A percentile compares a stretch with the other conserved stretches of the same genome.
phyloP scores from a whole-genome alignment of 1,284 basidiomycete species.

The Amylostereum chailletii region DNA sequence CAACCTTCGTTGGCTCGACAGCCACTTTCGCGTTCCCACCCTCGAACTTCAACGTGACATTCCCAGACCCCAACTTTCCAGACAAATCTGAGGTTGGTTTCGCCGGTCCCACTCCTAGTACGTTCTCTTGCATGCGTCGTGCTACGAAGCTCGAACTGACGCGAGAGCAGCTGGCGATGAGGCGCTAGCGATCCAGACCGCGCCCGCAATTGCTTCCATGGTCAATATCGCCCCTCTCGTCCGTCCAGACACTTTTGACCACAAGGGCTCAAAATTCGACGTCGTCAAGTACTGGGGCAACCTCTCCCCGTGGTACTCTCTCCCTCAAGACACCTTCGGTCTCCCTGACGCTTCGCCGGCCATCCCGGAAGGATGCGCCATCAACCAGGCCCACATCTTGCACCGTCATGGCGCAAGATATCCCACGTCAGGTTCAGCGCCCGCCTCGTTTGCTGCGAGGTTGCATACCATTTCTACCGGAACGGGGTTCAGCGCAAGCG shows the following conservation, averaged over 20 bases:
- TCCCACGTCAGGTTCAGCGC: constrained; percentile 30
- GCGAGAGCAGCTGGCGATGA: constrained; percentile 15
- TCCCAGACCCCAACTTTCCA: constrained; percentile 19
- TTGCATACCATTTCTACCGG: constrained; percentile 26
- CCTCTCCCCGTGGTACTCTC: constrained; percentile 49
- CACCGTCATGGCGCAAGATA: constrained; percentile 51
- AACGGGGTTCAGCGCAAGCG: constrained; percentile 30
- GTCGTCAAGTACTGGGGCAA: constrained; percentile 38
- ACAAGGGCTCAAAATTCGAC: constrained; percentile 14
- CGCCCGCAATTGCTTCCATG: constrained; percentile 16
- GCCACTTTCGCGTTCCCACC: constrained; percentile 20
- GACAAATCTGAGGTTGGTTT: constrained; percentile 18
- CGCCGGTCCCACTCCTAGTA: constrained; percentile 22
- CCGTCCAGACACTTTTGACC: constrained; percentile 12
- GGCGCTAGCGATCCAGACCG: constrained; percentile 19
- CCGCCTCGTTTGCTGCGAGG: constrained; percentile 31
- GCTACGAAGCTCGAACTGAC: neutral
- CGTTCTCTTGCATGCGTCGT: neutral
- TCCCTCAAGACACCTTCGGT: constrained; percentile 39
- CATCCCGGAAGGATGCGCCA: constrained; percentile 39
- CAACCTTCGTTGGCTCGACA: constrained; percentile 19
- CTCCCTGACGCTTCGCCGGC: constrained; percentile 38
- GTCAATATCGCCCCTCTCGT: constrained; percentile 17
- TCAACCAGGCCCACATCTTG: constrained; percentile 45
- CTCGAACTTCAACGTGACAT: constrained; percentile 15